These are phyloP conservation scores for Chlorella sp. DNA, from an alignment of 139 green algal species.

Conservation along the genomic window DNA sequence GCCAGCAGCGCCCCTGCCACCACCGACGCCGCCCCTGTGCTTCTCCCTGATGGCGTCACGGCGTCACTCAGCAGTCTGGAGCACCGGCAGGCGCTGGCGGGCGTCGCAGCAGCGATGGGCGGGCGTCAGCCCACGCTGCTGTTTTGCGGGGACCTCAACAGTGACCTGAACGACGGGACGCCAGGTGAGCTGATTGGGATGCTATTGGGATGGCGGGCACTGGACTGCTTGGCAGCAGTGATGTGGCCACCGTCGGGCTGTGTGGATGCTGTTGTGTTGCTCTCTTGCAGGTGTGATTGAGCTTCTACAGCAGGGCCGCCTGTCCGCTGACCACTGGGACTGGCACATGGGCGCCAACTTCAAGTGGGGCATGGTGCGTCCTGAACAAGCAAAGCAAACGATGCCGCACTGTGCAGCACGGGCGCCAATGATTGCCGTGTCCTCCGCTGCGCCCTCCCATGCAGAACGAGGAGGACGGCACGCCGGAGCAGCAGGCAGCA, in stretches of 20 bases:
- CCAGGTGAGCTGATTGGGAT: too few species aligned
- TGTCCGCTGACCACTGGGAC: slow-evolving; percentile 73
- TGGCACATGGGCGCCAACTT: slow-evolving; percentile 67
- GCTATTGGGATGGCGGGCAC: too few species aligned
- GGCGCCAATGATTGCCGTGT: too few species aligned
- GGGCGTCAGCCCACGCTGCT: slow-evolving; percentile 34
- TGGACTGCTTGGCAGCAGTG: too few species aligned
- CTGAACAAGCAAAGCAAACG: too few species aligned
- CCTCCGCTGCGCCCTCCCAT: not conserved
- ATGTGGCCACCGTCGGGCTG: too few species aligned
- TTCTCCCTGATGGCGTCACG: too few species aligned
- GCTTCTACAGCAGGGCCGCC: slow-evolving; percentile 58
- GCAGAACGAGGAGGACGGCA: slow-evolving; percentile 27
- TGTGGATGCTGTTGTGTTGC: too few species aligned
- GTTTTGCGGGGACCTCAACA: slow-evolving; percentile 86
- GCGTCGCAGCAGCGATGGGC: not conserved
- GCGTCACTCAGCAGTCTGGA: too few species aligned
- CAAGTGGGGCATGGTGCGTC: slow-evolving; percentile 46
- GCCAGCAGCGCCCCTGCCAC: not conserved
- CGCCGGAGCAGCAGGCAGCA: slow-evolving; percentile 9
- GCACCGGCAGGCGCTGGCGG: not conserved
- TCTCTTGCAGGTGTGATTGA: slow-evolving; percentile 59
- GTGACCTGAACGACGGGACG: slow-evolving; percentile 79
- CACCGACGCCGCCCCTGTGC: too few species aligned
- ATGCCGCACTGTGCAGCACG: too few species aligned